Base-by-base conservation (phyloP, 2,329 filamentous ascomycete genomes). In the Penicillium sp. region DNA sequence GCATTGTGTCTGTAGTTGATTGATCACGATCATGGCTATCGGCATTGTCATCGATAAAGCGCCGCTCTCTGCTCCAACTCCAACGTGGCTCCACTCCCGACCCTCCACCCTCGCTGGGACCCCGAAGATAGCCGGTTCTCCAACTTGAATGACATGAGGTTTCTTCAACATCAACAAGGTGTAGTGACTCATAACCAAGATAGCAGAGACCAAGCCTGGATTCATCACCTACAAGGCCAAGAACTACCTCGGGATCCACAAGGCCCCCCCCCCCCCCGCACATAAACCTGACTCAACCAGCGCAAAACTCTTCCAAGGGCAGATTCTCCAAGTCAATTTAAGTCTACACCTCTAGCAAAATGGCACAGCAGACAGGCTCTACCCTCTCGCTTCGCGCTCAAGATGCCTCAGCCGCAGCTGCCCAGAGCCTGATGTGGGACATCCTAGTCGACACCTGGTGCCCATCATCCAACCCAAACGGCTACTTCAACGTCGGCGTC, bases 401-500 rank as follows among this genome's bases (percentile, higher is more conserved):
- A 15, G 26, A 60, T 24, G 58, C 47, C 13, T 50, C 51, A 3
- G 40, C 15, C 13, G 55, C 42, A 8, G 62, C 53, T 24, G 59
- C 60, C 19, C 58, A 49, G 17, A 72, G 66, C 19, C 51, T 70
- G 10, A 72, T 83, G 60, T 83, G 81, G 79, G 75, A 81, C 12
- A 75, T 85, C 42, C 70, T 84, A 44, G 69, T 72, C 8, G 76
- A 85, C 63, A 70, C 79, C 6, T 86, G 79, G 75, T 66, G 82
- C 57, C 76, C 79, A n/a, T 19, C 61, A 2, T 68, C 60, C 19
- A 73, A 74, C 44, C 72, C 72, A 0, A 65, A 72, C 15, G 83
- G 83, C 28, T 83, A 80, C 62, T 72, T 85, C 35, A 84, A 80
- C 60, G 76, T 86, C 0, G 83, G 83, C 0, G 75, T 85, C 1